phyloP scores from a whole-genome alignment of 225 moss, liverwort and hornwort species.

The Antitrichia curtipendula region DNA sequence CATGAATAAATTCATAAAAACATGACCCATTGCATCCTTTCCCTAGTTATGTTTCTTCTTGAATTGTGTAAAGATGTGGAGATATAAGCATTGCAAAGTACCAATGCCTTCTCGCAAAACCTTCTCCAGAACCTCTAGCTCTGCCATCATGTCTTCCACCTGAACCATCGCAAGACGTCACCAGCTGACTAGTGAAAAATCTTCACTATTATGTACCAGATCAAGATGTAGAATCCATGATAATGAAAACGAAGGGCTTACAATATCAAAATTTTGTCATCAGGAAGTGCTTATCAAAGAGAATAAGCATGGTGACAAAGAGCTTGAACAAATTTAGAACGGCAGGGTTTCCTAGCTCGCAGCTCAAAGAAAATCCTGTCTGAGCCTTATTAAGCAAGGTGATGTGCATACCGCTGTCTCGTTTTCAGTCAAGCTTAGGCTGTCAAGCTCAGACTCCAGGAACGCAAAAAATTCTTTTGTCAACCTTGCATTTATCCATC shows the following conservation, averaged over 20 bases:
- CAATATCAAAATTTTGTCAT: background rate
- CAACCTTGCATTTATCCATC: slow-evolving; percentile 38
- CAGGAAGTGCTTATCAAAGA: background rate
- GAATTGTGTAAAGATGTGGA: background rate
- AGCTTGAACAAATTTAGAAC: background rate
- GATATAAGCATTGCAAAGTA: background rate
- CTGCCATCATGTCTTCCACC: slow-evolving; percentile 44
- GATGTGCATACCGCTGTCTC: slow-evolving; percentile 27
- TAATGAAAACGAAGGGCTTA: background rate
- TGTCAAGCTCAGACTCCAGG: slow-evolving; percentile 55
- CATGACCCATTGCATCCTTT: background rate
- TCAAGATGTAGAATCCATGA: background rate
- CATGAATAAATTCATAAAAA: background rate
- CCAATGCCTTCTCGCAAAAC: slow-evolving; percentile 51
- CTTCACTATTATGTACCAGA: background rate
- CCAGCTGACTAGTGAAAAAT: background rate
- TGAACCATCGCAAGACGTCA: background rate
- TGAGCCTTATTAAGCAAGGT: background rate
- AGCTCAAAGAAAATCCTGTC: background rate
- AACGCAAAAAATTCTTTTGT: slow-evolving; percentile 48
- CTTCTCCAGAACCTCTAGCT: slow-evolving; percentile 55
- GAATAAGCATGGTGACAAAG: background rate
- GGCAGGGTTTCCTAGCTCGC: background rate
- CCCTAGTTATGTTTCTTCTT: background rate
- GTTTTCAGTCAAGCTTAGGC: slow-evolving; percentile 35